Evolutionary conservation across 805 yeast genomes (phyloP).

Genomic region (Barnettozyma wickerhamii): DNA sequence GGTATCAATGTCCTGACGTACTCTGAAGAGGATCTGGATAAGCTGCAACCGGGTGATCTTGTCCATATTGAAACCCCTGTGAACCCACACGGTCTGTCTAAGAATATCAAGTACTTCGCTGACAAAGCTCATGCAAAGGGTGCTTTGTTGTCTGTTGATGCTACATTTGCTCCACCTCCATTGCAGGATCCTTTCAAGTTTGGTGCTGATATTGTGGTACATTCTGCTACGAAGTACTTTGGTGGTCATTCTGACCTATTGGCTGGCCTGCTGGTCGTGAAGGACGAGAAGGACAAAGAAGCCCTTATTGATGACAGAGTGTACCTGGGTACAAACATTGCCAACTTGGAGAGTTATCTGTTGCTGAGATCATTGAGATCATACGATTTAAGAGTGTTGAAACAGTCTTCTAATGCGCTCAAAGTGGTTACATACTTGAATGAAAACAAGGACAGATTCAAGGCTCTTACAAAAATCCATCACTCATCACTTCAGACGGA

Average conservation of each 20-base stretch:
- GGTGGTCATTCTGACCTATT: constrained; percentile 94
- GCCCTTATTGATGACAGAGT: constrained; percentile 59
- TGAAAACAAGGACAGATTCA: constrained; percentile 44
- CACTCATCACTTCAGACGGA: constrained; percentile 82
- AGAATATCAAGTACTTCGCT: constrained; percentile 60
- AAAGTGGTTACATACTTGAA: constrained; percentile 55
- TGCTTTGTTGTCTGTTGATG: constrained; percentile 68
- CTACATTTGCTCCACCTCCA: constrained; percentile 95
- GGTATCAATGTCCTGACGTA: constrained; percentile 48
- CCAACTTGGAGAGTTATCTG: constrained; percentile 70
- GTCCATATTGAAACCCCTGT: constrained; percentile 86
- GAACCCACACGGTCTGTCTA: constrained; percentile 72
- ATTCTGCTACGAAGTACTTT: constrained; percentile 88
- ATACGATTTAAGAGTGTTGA: constrained; percentile 62
- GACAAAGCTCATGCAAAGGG: constrained; percentile 72
- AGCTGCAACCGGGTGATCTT: constrained; percentile 57
- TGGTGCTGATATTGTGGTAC: constrained; percentile 88
- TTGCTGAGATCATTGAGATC: constrained; percentile 79
- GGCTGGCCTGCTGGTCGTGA: constrained; percentile 76
- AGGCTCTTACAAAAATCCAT: constrained; percentile 46
- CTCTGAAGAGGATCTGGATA: constrained; percentile 44
- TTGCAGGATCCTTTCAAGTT: constrained; percentile 72
- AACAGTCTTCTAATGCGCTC: constrained; percentile 62
- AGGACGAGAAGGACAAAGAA: constrained; percentile 41
- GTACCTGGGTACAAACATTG: constrained; percentile 73